phyloP scores from a whole-genome alignment of 2,329 filamentous ascomycete genomes.

The Colletotrichum sp. region DNA sequence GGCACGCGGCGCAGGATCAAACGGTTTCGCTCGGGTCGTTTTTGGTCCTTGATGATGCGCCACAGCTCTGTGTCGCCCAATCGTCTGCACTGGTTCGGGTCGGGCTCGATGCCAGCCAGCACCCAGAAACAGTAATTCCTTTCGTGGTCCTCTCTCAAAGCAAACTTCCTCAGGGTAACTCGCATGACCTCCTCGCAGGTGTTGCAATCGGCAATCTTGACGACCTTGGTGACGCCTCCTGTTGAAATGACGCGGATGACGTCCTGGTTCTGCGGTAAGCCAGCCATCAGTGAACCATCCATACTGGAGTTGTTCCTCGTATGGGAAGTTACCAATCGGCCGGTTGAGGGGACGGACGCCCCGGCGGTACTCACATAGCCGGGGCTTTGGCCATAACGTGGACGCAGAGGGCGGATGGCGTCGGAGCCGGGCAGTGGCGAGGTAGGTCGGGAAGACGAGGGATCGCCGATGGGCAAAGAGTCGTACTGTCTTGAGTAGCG shows the following conservation, averaged over 20 bases:
- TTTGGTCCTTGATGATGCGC: slow-evolving; percentile 87
- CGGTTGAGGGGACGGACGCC: slow-evolving; percentile 67
- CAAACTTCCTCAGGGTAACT: slow-evolving; percentile 86
- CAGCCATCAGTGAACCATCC: slow-evolving; percentile 85
- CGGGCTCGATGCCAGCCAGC: slow-evolving; percentile 82
- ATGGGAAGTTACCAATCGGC: slow-evolving; percentile 70
- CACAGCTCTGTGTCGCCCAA: slow-evolving; percentile 88
- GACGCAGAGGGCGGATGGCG: slow-evolving; percentile 50
- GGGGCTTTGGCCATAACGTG: slow-evolving; percentile 63
- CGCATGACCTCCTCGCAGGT: slow-evolving; percentile 93
- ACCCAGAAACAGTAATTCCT: slow-evolving; percentile 98
- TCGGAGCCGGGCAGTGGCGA: slow-evolving; percentile 71
- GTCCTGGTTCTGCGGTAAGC: slow-evolving; percentile 83
- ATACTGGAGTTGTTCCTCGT: slow-evolving; percentile 82
- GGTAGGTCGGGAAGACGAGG: slow-evolving; percentile 67
- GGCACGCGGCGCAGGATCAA: slow-evolving; percentile 94
- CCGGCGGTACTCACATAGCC: slow-evolving; percentile 53
- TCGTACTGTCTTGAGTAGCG: slow-evolving; percentile 70
- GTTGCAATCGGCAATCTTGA: slow-evolving; percentile 91
- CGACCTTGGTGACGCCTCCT: slow-evolving; percentile 87
- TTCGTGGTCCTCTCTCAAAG: slow-evolving; percentile 87
- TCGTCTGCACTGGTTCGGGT: slow-evolving; percentile 80
- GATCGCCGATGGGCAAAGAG: slow-evolving; percentile 44
- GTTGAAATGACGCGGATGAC: slow-evolving; percentile 94
- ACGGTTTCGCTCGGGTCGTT: slow-evolving; percentile 84